Evolutionary conservation across 2,329 filamentous ascomycete genomes (phyloP), one percentile per base, ranked within the genome.

Genomic region (Corynespora cassiicola): DNA sequence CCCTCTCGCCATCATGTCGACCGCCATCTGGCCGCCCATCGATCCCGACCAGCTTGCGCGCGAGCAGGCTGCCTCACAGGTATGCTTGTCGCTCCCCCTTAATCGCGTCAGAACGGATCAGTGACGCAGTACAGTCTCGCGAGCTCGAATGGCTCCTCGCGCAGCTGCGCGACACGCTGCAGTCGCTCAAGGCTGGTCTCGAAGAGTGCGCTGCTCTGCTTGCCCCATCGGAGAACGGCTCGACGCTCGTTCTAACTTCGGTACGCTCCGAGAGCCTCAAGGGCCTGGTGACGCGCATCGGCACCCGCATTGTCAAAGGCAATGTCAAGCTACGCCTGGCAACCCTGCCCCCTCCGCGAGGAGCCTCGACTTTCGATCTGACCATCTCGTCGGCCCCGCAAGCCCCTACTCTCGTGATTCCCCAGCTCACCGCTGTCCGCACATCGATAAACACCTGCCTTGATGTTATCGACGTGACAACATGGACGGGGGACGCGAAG

Each of bases 201-300:
- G 85, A 94, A 65, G 90, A 96, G 70, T 96, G 91, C 71, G 89
- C 90, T 54, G 84, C 86, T 12, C 80, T 97, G 16, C 82, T 99
- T 19, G 87, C 90, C 6, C 90, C 92, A 2, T 80, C 86, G 48
- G 90, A 95, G 61, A 85, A 86, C 1, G 90, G 90, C 7, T 91
- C 86, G 56, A 99, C 92, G 1, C 81, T 99, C 18, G 91, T 94
- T 19, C 79, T 99, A 52, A 94, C 88, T 46, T 95, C 91, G 10
- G 80, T 87, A 39, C 82, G 91, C 39, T 92, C 89, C 38, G 94
- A 99, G 73, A 84, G 81, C 52, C 84, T 97, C 47, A 99, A 99
- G 69, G 94, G 94, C 12, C 88, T 90, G 56, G 82, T 97, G 44
- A 97, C 92, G 1, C 83, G 94, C 36, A 83, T 95, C 22, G 94